Evolutionary conservation across 106 monocot species (phyloP).

Genomic region (Ottelia alismoides): DNA sequence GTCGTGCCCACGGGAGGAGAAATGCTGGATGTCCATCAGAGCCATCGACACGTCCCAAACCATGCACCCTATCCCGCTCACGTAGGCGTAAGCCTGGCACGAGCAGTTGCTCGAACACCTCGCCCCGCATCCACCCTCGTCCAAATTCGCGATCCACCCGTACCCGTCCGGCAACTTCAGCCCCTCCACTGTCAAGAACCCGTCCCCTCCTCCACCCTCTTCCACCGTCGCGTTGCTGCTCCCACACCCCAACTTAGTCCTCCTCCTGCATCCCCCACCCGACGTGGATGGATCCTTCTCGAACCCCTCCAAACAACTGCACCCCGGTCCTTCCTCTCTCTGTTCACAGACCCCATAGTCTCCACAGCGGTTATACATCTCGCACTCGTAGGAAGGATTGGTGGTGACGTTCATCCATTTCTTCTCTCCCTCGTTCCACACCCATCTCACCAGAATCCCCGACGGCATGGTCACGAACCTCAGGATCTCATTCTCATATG

Average conservation of each 20-base stretch:
- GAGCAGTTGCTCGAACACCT: background rate
- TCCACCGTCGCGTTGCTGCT: background rate
- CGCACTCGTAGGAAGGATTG: background rate
- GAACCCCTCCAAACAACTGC: background rate
- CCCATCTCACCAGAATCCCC: no score
- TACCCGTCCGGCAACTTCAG: no score
- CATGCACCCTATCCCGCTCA: background rate
- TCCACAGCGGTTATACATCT: constrained; percentile 2
- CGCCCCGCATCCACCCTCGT: no score
- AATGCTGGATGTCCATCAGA: background rate
- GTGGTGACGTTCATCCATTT: background rate
- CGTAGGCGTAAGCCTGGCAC: constrained; percentile 1
- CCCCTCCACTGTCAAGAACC: no score
- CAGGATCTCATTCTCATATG: background rate
- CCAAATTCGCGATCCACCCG: no score
- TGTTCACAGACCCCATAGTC: background rate
- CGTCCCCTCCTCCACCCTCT: no score
- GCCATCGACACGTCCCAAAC: background rate
- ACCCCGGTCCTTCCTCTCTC: background rate
- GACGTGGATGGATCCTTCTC: no score
- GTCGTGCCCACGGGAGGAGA: background rate
- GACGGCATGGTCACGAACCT: background rate
- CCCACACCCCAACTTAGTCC: no score
- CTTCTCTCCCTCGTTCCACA: background rate
- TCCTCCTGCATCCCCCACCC: no score